phyloP scores from a whole-genome alignment of 495 filamentous ascomycete genomes.

The Xylaria grammica region DNA sequence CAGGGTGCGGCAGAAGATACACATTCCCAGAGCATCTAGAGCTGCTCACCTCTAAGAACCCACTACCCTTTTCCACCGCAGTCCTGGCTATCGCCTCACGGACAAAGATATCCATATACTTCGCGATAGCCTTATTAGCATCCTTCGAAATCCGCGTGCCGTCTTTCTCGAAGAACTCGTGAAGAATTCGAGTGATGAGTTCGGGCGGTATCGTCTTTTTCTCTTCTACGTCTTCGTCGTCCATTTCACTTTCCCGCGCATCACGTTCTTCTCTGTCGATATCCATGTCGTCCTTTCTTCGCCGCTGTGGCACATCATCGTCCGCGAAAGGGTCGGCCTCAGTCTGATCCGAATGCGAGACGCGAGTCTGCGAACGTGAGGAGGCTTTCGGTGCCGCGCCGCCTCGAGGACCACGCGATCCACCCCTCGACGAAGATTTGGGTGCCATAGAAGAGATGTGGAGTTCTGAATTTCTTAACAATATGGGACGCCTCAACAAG shows the following conservation, averaged over 20 bases:
- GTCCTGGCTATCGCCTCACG: slow-evolving; percentile 87
- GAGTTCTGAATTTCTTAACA: neutral
- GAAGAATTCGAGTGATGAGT: slow-evolving; percentile 74
- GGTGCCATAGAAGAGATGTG: slow-evolving; percentile 10
- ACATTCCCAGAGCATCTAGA: neutral
- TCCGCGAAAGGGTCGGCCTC: slow-evolving; percentile 32
- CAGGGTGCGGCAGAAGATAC: neutral
- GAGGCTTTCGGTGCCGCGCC: slow-evolving; percentile 1
- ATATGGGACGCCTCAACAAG: too few relatives aligned
- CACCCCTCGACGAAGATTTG: slow-evolving; percentile 8
- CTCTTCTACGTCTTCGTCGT: slow-evolving; percentile 39
- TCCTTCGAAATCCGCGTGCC: slow-evolving; percentile 78
- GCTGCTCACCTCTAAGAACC: slow-evolving; percentile 75
- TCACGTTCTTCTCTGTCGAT: slow-evolving; percentile 28
- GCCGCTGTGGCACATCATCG: slow-evolving; percentile 19
- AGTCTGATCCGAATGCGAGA: slow-evolving; percentile 20
- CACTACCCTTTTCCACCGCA: slow-evolving; percentile 68
- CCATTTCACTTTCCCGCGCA: slow-evolving; percentile 24
- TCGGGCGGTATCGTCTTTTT: slow-evolving; percentile 68
- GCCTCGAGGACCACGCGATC: slow-evolving; percentile 17
- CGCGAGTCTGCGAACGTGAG: slow-evolving; percentile 22
- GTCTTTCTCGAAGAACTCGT: slow-evolving; percentile 75
- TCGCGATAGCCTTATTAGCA: slow-evolving; percentile 76
- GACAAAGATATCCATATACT: slow-evolving; percentile 92
- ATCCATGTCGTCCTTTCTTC: slow-evolving; percentile 27